Evolutionary conservation across 2,329 filamentous ascomycete genomes (phyloP).

Genomic region (Aurifilum marmelostoma): DNA sequence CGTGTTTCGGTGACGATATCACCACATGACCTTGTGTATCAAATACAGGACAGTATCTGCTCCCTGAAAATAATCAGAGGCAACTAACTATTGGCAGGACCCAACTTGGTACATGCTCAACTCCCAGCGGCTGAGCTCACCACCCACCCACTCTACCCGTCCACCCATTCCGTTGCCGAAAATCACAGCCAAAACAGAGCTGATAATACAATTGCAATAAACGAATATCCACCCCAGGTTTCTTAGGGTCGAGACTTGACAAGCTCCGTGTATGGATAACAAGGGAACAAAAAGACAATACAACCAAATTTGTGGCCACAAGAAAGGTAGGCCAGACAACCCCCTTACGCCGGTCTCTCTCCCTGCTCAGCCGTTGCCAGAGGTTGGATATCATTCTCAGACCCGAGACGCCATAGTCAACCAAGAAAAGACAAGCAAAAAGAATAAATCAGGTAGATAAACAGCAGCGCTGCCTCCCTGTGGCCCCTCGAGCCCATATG

Average conservation of each 20-base stretch:
- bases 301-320: not conserved
- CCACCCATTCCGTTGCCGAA: not conserved
- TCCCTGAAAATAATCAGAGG: not conserved
- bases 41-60: not conserved
- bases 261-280: not conserved
- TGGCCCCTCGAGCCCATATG: not conserved
- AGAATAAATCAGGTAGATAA: not conserved
- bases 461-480: not conserved
- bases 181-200: not conserved
- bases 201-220: not conserved
- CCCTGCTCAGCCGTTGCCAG: slow-evolving; percentile 7
- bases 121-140: not conserved
- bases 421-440: slow-evolving; percentile 10
- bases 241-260: too few species aligned
- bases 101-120: not conserved
- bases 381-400: slow-evolving; percentile 22
- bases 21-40: not conserved
- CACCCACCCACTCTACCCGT: not conserved
- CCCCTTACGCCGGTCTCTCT: slow-evolving; percentile 5
- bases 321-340: not conserved
- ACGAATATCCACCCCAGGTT: not conserved
- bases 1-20: too few species aligned
- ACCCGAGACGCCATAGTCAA: slow-evolving; percentile 14
- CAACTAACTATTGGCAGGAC: not conserved
- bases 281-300: not conserved